These are phyloP conservation scores for Massarina eburnea DNA, from an alignment of 2,329 filamentous ascomycete genomes.

Conservation along the genomic window DNA sequence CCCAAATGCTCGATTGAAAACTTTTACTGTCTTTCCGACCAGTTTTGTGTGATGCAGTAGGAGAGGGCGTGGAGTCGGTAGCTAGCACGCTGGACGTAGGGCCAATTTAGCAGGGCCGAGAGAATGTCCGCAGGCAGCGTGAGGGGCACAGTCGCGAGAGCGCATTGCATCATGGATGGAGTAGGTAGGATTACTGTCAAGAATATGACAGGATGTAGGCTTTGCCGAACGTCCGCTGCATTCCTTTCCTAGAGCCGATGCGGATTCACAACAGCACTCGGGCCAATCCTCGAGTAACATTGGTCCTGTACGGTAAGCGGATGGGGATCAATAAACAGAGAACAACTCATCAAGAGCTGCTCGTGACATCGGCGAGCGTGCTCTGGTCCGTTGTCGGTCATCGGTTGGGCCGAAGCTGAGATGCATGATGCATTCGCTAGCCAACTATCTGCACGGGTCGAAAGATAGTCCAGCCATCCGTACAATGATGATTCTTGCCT, in stretches of 20 bases:
- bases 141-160: slow-evolving; percentile 17
- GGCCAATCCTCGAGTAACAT: slow-evolving; percentile 9
- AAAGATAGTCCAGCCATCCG: slow-evolving; percentile 5
- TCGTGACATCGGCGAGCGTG: slow-evolving; percentile 11
- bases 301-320: slow-evolving; percentile 28
- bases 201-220: slow-evolving; percentile 6
- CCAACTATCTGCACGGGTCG: slow-evolving; percentile 13
- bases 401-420: slow-evolving; percentile 13
- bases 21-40: slow-evolving; percentile 13
- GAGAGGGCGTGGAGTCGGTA: slow-evolving; percentile 2
- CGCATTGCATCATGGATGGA: slow-evolving; percentile 8
- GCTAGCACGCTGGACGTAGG: slow-evolving; percentile 5
- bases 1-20: slow-evolving; percentile 20
- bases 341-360: slow-evolving; percentile 13
- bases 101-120: slow-evolving; percentile 9
- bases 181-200: neutral
- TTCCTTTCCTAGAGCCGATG: slow-evolving; percentile 14
- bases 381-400: slow-evolving; percentile 14
- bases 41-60: slow-evolving; percentile 14
- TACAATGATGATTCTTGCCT: neutral
- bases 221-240: slow-evolving; percentile 19
- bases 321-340: slow-evolving; percentile 7
- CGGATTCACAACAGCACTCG: slow-evolving; percentile 9
- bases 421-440: slow-evolving; percentile 25
- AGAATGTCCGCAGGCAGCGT: slow-evolving; percentile 1